Conservation (phyloP, 2,329 filamentous ascomycete species). For the Exophiala oligosperma region DNA sequence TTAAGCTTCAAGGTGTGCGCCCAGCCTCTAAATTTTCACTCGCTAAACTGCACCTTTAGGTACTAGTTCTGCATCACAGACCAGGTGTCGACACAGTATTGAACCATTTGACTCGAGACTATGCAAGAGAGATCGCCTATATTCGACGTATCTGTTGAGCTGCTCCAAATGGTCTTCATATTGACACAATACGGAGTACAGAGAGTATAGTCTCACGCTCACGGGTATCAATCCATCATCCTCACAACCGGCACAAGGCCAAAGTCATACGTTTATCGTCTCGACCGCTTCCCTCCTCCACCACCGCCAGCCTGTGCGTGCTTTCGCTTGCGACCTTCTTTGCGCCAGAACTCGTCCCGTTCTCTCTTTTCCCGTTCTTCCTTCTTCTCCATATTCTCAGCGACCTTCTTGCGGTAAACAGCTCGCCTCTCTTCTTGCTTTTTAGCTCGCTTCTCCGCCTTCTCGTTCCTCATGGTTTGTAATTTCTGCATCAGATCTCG, state of each 20-base stretch:
- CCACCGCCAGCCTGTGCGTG: slow-evolving; percentile 54
- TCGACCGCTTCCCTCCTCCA: slow-evolving; percentile 38
- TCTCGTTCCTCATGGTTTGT: slow-evolving; percentile 85
- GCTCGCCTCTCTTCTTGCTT: slow-evolving; percentile 87
- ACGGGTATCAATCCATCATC: neutral
- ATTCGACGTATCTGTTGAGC: neutral
- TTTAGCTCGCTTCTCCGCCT: slow-evolving; percentile 74
- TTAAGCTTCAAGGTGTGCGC: neutral
- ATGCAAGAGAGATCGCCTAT: no score
- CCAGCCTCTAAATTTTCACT: slow-evolving; percentile 7
- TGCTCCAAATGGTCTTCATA: neutral
- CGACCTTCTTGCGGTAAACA: slow-evolving; percentile 79
- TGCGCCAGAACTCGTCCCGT: slow-evolving; percentile 87
- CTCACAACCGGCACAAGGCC: neutral
- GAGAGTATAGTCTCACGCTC: neutral
- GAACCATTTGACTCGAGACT: no score
- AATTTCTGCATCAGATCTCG: slow-evolving; percentile 90
- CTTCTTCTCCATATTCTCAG: slow-evolving; percentile 80
- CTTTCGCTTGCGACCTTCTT: slow-evolving; percentile 80
- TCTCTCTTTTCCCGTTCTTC: slow-evolving; percentile 84
- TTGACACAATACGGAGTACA: neutral
- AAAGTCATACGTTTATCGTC: neutral
- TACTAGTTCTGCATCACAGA: neutral
- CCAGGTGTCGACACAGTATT: neutral
- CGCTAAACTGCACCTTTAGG: neutral